Evolutionary conservation across 345 rosid genomes (phyloP).

Genomic region (Brassica rapa): DNA sequence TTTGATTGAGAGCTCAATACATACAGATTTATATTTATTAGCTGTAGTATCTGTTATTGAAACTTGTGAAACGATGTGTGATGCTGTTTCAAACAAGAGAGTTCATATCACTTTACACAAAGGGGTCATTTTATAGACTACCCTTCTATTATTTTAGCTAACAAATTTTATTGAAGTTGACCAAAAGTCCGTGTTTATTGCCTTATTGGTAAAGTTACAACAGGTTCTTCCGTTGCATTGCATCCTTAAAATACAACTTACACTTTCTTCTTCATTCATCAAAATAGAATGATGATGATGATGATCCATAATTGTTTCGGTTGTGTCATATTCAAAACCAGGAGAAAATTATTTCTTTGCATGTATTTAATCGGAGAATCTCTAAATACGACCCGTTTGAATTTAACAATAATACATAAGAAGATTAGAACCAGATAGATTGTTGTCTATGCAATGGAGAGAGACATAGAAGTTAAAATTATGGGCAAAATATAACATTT

Average conservation of each 20-base stretch:
- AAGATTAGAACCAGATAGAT: too few species aligned
- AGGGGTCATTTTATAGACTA: not conserved
- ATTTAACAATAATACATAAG: not conserved
- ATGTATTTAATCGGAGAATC: not conserved
- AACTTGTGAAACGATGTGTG: conserved; percentile 4
- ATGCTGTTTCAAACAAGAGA: not conserved
- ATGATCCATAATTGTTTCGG: not conserved
- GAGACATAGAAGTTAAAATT: too few species aligned
- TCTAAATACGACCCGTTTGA: not conserved
- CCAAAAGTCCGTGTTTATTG: not conserved
- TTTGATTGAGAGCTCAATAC: not conserved
- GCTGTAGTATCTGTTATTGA: not conserved
- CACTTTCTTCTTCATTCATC: not conserved
- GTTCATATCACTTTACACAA: not conserved
- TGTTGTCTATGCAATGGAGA: too few species aligned
- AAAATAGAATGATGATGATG: not conserved
- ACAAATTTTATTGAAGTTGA: not conserved
- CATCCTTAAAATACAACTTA: not conserved
- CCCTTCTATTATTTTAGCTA: not conserved
- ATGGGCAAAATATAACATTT: too few species aligned
- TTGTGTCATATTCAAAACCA: not conserved
- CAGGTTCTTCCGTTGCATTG: not conserved
- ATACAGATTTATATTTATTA: not conserved
- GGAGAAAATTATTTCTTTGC: not conserved
- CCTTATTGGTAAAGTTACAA: not conserved